Evolutionary conservation across 2,329 filamentous ascomycete genomes (phyloP).

Genomic region (Botrytis fabae): DNA sequence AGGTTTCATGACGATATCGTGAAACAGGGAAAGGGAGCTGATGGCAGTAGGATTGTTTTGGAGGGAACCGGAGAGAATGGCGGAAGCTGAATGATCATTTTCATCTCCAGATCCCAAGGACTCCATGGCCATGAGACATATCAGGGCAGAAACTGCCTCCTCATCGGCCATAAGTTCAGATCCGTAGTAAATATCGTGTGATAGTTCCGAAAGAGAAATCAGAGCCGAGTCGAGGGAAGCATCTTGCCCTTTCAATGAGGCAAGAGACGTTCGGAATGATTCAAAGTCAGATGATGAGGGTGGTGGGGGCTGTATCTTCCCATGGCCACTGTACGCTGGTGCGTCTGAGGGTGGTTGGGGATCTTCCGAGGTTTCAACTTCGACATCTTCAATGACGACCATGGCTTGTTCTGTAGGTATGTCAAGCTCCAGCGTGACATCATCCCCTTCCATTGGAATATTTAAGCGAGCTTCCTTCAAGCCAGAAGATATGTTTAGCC

Average conservation of each 20-base stretch:
- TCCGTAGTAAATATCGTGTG: constrained; percentile 71
- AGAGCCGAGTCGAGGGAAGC: constrained; percentile 43
- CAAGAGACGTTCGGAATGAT: constrained; percentile 51
- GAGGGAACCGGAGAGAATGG: constrained; percentile 57
- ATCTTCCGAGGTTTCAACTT: constrained; percentile 42
- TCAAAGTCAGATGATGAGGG: constrained; percentile 40
- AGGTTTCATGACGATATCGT: constrained; percentile 43
- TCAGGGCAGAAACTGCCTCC: constrained; percentile 53
- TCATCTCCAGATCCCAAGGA: constrained; percentile 30
- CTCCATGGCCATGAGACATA: constrained; percentile 52
- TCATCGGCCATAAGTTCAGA: constrained; percentile 60
- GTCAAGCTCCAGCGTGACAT: constrained; percentile 56
- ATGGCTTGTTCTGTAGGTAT: constrained; percentile 47
- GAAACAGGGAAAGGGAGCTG: constrained; percentile 50
- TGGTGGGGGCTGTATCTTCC: constrained; percentile 58
- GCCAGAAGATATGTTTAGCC: constrained; percentile 64
- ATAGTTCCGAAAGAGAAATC: constrained; percentile 60
- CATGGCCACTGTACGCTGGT: constrained; percentile 57
- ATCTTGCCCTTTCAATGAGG: constrained; percentile 49
- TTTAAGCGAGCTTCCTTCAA: constrained; percentile 66
- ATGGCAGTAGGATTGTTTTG: constrained; percentile 67
- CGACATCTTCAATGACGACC: constrained; percentile 34
- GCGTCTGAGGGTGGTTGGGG: constrained; percentile 49
- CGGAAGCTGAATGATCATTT: constrained; percentile 50
- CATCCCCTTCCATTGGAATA: constrained; percentile 53